phyloP scores from a whole-genome alignment of 768 basidiomycete species.

The Dacryopinax primogenitus region DNA sequence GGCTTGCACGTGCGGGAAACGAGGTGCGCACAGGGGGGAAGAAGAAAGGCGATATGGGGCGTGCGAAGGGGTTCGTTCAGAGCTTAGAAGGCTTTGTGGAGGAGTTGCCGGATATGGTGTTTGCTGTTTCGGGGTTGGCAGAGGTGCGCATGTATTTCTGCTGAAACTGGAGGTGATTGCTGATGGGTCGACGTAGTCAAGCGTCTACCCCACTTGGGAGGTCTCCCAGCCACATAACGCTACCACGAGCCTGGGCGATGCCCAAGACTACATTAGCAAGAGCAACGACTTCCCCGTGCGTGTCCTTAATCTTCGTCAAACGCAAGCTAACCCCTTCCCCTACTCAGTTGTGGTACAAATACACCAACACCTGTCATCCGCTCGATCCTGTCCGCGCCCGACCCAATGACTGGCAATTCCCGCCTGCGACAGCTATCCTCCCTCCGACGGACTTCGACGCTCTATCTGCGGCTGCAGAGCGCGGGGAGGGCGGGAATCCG shows the following conservation, averaged over 20 bases:
- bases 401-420: not conserved
- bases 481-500: not conserved
- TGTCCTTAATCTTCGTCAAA: not conserved
- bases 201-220: conserved; percentile 20
- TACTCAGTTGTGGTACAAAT: conserved; percentile 8
- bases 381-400: not conserved
- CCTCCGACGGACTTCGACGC: conserved; percentile 1
- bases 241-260: conserved; percentile 21
- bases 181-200: conserved; percentile 20
- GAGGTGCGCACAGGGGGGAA: not conserved
- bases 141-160: conserved; percentile 19
- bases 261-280: not conserved
- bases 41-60: conserved; percentile 3
- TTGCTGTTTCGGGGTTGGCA: conserved; percentile 6
- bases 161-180: conserved; percentile 19
- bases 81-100: not conserved
- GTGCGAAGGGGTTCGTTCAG: not conserved
- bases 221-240: conserved; percentile 20
- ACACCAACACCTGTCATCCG: conserved; percentile 11
- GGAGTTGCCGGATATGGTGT: conserved; percentile 9
- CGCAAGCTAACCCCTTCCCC: not conserved
- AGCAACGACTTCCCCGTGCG: conserved; percentile 6
- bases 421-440: not conserved
- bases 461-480: not conserved
- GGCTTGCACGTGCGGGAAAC: not conserved